Conservation (phyloP, 2,329 filamentous ascomycete genomes). For the Verticillium nubilum region DNA sequence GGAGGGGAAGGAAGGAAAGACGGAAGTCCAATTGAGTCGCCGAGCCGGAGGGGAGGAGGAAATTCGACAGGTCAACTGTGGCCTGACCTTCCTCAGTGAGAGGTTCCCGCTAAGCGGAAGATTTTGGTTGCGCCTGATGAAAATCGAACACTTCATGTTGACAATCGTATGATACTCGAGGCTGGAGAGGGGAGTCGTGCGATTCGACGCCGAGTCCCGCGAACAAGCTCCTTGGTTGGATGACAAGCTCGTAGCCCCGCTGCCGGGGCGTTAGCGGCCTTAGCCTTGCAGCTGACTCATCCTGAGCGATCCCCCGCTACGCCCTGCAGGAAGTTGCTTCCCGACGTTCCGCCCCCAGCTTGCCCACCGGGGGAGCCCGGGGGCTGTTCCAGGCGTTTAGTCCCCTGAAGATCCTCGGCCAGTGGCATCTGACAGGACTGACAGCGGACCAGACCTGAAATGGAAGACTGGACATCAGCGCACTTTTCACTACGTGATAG, state of each 20-base stretch:
- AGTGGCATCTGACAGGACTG: background rate
- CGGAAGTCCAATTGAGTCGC: constrained; percentile 2
- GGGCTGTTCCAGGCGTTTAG: background rate
- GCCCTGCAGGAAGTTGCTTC: background rate
- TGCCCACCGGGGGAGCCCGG: background rate
- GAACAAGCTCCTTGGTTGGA: background rate
- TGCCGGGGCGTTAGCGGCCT: background rate
- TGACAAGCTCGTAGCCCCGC: background rate
- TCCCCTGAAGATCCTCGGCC: background rate
- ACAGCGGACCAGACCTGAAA: background rate
- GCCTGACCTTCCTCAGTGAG: constrained; percentile 11
- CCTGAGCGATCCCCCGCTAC: background rate
- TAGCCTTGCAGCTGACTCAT: background rate
- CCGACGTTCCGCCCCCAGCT: background rate
- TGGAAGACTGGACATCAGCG: background rate
- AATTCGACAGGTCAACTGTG: constrained; percentile 8
- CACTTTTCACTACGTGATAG: background rate
- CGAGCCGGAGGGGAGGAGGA: too few species aligned
- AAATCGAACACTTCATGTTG: constrained; percentile 12
- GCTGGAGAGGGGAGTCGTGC: constrained; percentile 25
- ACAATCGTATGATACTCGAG: constrained; percentile 32
- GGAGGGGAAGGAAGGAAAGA: background rate
- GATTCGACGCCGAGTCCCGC: constrained; percentile 8
- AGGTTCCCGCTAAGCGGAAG: constrained; percentile 10
- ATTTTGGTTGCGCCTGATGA: constrained; percentile 9